Base-by-base conservation (phyloP, 2,329 filamentous ascomycete species). In the Teratosphaeria destructans region DNA sequence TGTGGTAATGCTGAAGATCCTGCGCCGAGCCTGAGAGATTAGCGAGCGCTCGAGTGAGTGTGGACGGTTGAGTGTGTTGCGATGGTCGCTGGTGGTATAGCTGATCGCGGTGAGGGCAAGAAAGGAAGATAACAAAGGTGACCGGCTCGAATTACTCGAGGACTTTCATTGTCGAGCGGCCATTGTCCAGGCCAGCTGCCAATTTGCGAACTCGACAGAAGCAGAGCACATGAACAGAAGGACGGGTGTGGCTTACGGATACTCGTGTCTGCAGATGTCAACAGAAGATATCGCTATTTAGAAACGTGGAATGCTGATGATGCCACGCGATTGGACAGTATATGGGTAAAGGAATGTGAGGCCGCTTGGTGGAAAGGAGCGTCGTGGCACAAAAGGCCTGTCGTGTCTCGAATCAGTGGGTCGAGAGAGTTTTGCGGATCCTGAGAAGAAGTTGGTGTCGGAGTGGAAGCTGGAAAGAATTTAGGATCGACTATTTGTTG, bases 251-350 rank as follows among this genome's bases (percentile, higher is more conserved):
- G 43, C 43, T 49, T 49, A 49, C 43, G n/a, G n/a, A 7, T 23
- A 35, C 5, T 58, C 47, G 54, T 32, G 35, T 35, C 12, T 29
- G 32, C 35, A 2, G 19, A 34, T 52, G 57, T 61, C 59, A 61
- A 61, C 59, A 60, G 37, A 58, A 14, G 54, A 43, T 54, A 54
- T 56, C 57, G 59, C 52, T 57, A 39, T 57, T 52, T 54, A 56
- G 57, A 52, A 32, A 39, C 52, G 57, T 60, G 63, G 63, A 65
- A 65, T 65, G 63, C 61, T 62, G 59, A 35, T 55, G 57, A 29
- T 43, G 35, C 14, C 29, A 29, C 58, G 39, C 49, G 54, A 62
- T 62, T 60, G 61, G 61, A 52, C n/a, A 16, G 23, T 37, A 39
- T 23, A 23, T 57, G 5, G 26, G 12, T 57, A 19, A 57, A 52